A percentile compares a stretch with the other conserved stretches of the same genome.
Conservation (phyloP, 768 basidiomycete species). For the Lactarius vividus region DNA sequence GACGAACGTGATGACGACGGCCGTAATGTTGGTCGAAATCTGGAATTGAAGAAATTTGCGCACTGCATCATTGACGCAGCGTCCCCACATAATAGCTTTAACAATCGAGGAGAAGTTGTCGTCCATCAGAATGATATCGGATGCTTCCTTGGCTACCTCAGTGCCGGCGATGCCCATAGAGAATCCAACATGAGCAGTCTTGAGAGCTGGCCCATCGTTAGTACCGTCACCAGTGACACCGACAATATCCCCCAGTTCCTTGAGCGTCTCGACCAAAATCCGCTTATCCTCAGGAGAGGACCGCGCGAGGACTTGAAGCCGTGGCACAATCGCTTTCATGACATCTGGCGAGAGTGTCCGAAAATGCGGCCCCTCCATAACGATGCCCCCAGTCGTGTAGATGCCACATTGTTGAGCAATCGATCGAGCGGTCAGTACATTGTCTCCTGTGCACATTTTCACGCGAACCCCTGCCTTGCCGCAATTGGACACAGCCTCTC, state of each 20-base stretch:
- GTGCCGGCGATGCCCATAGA: conserved; percentile 97
- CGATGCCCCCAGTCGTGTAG: conserved; percentile 87
- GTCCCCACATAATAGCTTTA: conserved; percentile 98
- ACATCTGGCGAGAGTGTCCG: conserved; percentile 69
- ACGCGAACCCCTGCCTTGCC: conserved; percentile 85
- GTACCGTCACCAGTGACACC: conserved; percentile 98
- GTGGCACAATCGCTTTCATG: conserved; percentile 80
- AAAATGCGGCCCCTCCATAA: conserved; percentile 98
- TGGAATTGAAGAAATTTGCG: conserved; percentile 98
- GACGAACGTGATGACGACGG: conserved; percentile 90
- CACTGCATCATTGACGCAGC: conserved; percentile 97
- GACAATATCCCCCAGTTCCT: conserved; percentile 83
- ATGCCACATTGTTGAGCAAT: conserved; percentile 97
- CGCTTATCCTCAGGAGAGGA: conserved; percentile 98
- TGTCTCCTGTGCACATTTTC: conserved; percentile 99
- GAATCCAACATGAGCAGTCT: conserved; percentile 95
- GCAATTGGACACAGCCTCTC: conserved; percentile 86
- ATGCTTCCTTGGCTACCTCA: conserved; percentile 98
- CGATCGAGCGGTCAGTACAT: conserved; percentile 89
- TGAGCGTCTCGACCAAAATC: conserved; percentile 84
- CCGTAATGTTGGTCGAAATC: conserved; percentile 91
- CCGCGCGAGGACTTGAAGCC: conserved; percentile 93
- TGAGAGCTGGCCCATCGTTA: conserved; percentile 95
- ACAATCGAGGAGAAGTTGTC: conserved; percentile 97
- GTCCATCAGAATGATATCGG: conserved; percentile 98